Percentiles rank a stretch among this genome's conserved stretches.
phyloP scores from a whole-genome alignment of 2,329 filamentous ascomycete species.

The Alternaria postmessia region DNA sequence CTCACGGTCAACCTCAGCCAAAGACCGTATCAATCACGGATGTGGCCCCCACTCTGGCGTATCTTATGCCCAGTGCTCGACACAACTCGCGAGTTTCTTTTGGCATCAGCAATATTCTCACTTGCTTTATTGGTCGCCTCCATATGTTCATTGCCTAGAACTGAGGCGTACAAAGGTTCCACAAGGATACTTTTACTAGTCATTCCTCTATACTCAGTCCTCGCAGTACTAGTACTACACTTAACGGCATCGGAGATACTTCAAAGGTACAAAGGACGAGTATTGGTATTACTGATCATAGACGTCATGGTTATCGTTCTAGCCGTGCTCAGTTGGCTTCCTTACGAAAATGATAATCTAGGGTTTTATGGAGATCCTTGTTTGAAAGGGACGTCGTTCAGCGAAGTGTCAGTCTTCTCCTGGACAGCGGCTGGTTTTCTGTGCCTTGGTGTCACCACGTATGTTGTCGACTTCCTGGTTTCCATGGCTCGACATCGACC shows the following conservation, averaged over 20 bases:
- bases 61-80: no score
- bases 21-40: fast-evolving
- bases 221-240: background rate
- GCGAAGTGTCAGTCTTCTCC: no score
- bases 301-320: background rate
- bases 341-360: no score
- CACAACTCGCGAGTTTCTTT: background rate
- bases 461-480: no score
- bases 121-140: background rate
- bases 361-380: no score
- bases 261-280: background rate
- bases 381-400: no score
- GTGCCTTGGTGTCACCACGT: no score
- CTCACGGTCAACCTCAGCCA: background rate
- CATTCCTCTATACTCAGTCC: background rate
- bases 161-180: no score
- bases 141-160: background rate
- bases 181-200: background rate
- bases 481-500: no score
- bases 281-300: background rate
- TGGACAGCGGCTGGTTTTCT: no score
- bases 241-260: background rate
- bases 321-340: background rate
- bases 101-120: background rate
- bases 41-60: no score